phyloP scores from a whole-genome alignment of 2,329 filamentous ascomycete species.

The Apiospora rasikravindrae region DNA sequence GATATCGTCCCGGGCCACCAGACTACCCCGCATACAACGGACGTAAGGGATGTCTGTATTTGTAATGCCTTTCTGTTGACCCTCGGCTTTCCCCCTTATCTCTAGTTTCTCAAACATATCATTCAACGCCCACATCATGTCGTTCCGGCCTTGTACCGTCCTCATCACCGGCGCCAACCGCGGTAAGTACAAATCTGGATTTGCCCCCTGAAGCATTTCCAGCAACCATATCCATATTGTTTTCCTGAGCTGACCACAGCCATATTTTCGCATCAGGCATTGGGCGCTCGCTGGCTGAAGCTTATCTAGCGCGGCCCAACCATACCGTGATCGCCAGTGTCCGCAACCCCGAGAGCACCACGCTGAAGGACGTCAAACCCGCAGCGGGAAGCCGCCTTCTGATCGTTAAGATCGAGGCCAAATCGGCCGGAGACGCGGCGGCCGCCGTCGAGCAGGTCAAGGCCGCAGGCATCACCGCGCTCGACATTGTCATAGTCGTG shows the following conservation, averaged over 20 bases:
- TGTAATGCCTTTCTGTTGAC: no score
- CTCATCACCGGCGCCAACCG: conserved; percentile 29
- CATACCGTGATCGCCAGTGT: conserved; percentile 1
- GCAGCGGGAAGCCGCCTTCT: neutral
- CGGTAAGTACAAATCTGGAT: conserved; percentile 22
- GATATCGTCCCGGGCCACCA: no score
- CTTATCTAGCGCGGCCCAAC: neutral
- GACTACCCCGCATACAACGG: no score
- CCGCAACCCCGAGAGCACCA: neutral
- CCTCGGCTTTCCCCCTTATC: no score
- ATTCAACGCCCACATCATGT: neutral
- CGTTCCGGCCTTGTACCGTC: conserved; percentile 1
- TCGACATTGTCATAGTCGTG: neutral
- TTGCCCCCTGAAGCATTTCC: neutral
- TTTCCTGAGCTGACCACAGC: neutral
- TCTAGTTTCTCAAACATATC: no score
- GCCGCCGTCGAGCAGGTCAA: neutral
- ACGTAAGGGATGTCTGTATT: no score
- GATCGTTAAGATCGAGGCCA: neutral
- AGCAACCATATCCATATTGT: no score
- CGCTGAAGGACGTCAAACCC: neutral
- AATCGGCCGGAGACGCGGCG: neutral
- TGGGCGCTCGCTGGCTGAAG: conserved; percentile 30
- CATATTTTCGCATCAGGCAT: conserved; percentile 20
- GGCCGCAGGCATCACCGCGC: neutral